Evolutionary conservation across 2,329 filamentous ascomycete species (phyloP).

Genomic region (Penicillium olsonii): DNA sequence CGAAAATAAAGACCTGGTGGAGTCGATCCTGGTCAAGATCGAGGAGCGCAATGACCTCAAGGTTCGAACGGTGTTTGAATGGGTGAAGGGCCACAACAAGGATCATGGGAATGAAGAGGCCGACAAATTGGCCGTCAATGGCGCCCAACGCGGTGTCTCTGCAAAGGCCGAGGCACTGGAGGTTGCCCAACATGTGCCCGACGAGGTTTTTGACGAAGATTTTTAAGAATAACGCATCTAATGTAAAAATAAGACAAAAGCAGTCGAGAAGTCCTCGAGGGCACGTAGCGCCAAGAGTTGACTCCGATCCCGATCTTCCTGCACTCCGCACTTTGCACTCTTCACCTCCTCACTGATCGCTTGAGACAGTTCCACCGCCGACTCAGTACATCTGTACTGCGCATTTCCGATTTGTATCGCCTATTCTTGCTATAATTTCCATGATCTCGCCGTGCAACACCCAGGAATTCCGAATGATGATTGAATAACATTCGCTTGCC

Average conservation of each 20-base stretch:
- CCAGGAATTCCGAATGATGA: slow-evolving; percentile 28
- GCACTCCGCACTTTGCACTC: too few relatives aligned
- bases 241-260: too few relatives aligned
- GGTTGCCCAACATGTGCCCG: slow-evolving; percentile 24
- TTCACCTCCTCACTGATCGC: too few relatives aligned
- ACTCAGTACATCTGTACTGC: too few relatives aligned
- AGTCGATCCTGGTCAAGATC: slow-evolving; percentile 70
- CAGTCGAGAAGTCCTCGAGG: too few relatives aligned
- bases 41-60: slow-evolving; percentile 65
- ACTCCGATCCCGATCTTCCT: too few relatives aligned
- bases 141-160: slow-evolving; percentile 51
- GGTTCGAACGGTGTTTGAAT: slow-evolving; percentile 70
- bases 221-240: slow-evolving; percentile 11
- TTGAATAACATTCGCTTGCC: slow-evolving; percentile 41
- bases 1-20: slow-evolving; percentile 83
- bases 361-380: too few relatives aligned
- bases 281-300: too few relatives aligned
- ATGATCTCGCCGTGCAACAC: slow-evolving; percentile 19
- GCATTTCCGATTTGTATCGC: too few relatives aligned
- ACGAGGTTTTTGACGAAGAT: slow-evolving; percentile 31
- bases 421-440: not conserved
- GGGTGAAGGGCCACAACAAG: slow-evolving; percentile 83
- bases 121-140: slow-evolving; percentile 72
- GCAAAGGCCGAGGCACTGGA: slow-evolving; percentile 31
- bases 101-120: slow-evolving; percentile 77